Conservation (phyloP, 2,329 filamentous ascomycete genomes). For the Knufia petricola region DNA sequence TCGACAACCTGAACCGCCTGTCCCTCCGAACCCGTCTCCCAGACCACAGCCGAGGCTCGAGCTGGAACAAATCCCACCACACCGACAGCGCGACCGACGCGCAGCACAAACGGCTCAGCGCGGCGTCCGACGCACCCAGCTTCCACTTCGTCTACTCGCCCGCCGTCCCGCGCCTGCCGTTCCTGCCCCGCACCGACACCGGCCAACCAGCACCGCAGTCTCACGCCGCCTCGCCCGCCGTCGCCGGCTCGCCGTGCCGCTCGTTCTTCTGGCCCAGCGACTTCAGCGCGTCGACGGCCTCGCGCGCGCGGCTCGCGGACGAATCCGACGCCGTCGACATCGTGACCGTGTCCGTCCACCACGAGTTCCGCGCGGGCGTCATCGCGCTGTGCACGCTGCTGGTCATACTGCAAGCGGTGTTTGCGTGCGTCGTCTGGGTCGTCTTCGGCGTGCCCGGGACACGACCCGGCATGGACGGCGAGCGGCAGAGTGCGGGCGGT, state of each 20-base stretch:
- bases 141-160: slow-evolving; percentile 8
- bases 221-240: slow-evolving; percentile 9
- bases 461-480: neutral
- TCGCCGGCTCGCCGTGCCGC: slow-evolving; percentile 4
- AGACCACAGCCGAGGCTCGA: neutral
- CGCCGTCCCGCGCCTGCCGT: slow-evolving; percentile 5
- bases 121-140: neutral
- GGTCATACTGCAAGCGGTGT: slow-evolving; percentile 12
- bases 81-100: neutral
- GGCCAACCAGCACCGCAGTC: neutral
- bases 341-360: slow-evolving; percentile 6
- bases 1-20: slow-evolving; percentile 6
- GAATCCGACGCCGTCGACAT: slow-evolving; percentile 1
- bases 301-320: neutral
- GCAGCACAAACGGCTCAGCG: slow-evolving; percentile 1
- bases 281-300: neutral
- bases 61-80: neutral
- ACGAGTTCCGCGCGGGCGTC: slow-evolving; percentile 15
- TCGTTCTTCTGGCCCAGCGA: slow-evolving; percentile 10
- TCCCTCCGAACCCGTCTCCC: neutral
- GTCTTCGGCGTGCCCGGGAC: slow-evolving; percentile 21
- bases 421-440: slow-evolving; percentile 19
- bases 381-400: slow-evolving; percentile 10
- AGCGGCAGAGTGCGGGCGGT: neutral
- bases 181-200: neutral